phyloP scores from a whole-genome alignment of 352 stramenopile genomes.

The Phytopythium boreale region DNA sequence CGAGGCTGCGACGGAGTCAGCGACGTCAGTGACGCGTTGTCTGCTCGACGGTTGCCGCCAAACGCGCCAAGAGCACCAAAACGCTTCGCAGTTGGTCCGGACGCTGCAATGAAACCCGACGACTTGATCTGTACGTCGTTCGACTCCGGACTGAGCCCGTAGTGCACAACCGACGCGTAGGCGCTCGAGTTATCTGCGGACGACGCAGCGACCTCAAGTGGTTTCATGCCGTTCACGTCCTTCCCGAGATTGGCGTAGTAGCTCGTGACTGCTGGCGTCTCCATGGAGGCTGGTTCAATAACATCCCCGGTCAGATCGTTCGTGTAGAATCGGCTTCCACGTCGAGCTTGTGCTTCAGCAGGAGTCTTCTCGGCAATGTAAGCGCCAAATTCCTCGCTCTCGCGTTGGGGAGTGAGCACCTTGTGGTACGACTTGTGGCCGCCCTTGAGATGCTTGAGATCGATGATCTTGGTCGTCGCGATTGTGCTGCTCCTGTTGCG shows the following conservation, averaged over 20 bases:
- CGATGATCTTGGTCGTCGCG: constrained; percentile 25
- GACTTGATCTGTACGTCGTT: constrained; percentile 5
- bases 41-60: constrained; percentile 11
- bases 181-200: not conserved
- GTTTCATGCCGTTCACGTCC: not conserved
- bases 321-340: not conserved
- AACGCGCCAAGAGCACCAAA: not conserved
- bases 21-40: constrained; percentile 23
- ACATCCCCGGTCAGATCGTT: not conserved
- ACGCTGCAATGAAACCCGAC: constrained; percentile 10
- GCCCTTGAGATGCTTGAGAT: constrained; percentile 23
- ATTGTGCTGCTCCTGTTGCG: constrained; percentile 11
- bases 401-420: constrained; percentile 1
- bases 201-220: not conserved
- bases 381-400: not conserved
- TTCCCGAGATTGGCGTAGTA: not conserved
- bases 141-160: constrained; percentile 22
- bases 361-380: constrained; percentile 2
- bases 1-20: constrained; percentile 18
- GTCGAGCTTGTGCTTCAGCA: not conserved
- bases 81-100: not conserved
- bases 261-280: not conserved
- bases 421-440: not conserved
- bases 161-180: constrained; percentile 5
- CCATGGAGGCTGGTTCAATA: not conserved